Conservation (phyloP, 768 basidiomycete species). For the Ramaria sp. region DNA sequence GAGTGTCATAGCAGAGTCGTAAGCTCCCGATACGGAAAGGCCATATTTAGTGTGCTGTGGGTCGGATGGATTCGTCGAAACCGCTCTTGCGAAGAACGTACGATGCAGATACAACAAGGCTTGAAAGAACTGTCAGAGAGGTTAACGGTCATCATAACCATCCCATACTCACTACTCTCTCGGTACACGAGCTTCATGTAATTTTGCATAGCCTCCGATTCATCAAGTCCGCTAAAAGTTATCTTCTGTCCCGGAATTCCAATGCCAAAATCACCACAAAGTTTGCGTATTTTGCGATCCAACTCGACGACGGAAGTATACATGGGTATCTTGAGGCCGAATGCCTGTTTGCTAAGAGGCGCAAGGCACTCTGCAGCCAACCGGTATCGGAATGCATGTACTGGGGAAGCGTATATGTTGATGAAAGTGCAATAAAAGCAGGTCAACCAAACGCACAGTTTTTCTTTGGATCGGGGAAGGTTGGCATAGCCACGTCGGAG, state of each 20-base stretch:
- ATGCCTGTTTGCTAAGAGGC: constrained; percentile 4
- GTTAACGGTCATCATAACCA: neutral
- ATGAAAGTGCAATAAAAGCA: neutral
- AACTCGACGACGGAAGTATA: constrained; percentile 6
- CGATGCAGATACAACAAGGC: constrained; percentile 47
- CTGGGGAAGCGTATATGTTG: neutral
- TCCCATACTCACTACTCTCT: constrained; percentile 1
- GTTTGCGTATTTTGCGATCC: constrained; percentile 9
- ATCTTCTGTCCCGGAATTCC: neutral
- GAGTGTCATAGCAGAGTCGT: constrained; percentile 36
- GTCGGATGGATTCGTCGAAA: constrained; percentile 51
- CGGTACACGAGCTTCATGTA: constrained; percentile 4
- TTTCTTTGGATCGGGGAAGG: neutral
- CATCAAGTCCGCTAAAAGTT: neutral
- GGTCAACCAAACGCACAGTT: neutral
- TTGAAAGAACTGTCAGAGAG: neutral
- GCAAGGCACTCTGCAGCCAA: constrained; percentile 6
- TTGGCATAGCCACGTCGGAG: constrained; percentile 2
- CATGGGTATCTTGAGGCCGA: neutral
- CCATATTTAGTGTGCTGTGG: constrained; percentile 63
- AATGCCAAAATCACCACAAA: neutral
- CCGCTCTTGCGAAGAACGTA: constrained; percentile 60
- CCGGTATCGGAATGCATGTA: constrained; percentile 5
- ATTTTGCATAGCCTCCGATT: constrained; percentile 3
- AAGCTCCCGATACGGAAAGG: constrained; percentile 57